Base-by-base conservation (phyloP, 75 land plant genomes). In the Selaginella tamariscina region DNA sequence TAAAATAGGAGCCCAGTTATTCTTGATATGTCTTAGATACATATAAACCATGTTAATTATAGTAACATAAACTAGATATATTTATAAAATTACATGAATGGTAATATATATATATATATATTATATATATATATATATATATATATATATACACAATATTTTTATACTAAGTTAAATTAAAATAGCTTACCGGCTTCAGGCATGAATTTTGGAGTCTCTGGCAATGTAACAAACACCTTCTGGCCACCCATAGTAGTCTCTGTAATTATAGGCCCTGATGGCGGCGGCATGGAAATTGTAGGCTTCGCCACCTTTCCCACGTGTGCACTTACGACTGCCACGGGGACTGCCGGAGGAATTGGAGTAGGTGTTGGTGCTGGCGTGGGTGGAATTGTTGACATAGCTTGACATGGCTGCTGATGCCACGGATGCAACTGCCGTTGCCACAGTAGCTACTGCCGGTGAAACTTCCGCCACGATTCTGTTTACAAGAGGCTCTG, bases 181-280 rank as follows among this genome's bases (percentile, higher is more conserved):
- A n/a, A n/a, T n/a, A n/a, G n/a, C n/a, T n/a, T n/a, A 39, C 49
- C 49, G 49, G 49, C 5, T n/a, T 5, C 49, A 5, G 49, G 49
- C 49, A 39, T 5, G 11, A 39, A 39, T 23, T 21, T 59, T 5
- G 62, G 62, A 23, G 62, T 59, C 27, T 59, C 62, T 8, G 62
- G 62, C 8, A 59, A n/a, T 59, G 62, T 59, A 2, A 59, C 62
- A 59, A 59, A 23, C 21, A 59, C 62, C 26, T 21, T 59, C 62
- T 59, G 24, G 26, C 62, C 62, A 9, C 62, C 62, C 62, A 59
- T 59, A 8, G 26, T 27, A 2, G 26, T 59, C 26, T 59, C 62
- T 59, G 62, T 23, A 23, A 8, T 39, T 39, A 39, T 39, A 15
- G 49, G 49, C 49, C 49, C 49, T 15, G 49, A 39, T 5, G 49